Conservation (phyloP, 2,329 filamentous ascomycete species). For the Botrytis fragariae region DNA sequence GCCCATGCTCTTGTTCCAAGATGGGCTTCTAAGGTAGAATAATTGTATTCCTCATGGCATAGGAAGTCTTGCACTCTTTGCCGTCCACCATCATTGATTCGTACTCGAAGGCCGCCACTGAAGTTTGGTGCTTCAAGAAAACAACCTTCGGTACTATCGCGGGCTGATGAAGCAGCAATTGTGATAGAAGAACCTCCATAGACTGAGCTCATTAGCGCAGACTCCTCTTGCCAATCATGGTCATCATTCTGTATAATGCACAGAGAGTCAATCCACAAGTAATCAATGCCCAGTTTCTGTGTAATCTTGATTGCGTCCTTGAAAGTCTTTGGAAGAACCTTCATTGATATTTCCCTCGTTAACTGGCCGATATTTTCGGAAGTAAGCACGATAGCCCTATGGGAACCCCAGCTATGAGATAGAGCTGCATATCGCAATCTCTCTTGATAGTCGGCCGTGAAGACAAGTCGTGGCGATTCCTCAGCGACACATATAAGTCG, state of each 20-base stretch:
- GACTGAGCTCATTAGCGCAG: constrained; percentile 23
- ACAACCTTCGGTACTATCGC: constrained; percentile 3
- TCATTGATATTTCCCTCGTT: not conserved
- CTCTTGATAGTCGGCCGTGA: not conserved
- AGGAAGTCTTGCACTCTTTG: not conserved
- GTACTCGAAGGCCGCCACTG: not conserved
- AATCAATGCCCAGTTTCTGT: constrained; percentile 20
- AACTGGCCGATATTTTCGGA: not conserved
- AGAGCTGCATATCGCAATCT: not conserved
- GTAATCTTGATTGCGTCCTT: constrained; percentile 25
- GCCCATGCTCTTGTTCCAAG: constrained; percentile 4
- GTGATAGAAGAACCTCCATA: constrained; percentile 24
- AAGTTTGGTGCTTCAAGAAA: not conserved
- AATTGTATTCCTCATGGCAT: too few species aligned
- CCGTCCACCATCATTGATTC: not conserved
- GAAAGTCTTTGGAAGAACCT: constrained; percentile 22
- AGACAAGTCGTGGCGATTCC: not conserved
- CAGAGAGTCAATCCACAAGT: not conserved
- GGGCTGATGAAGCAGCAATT: constrained; percentile 25
- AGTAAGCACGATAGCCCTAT: constrained; percentile 2
- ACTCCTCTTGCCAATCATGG: constrained; percentile 29
- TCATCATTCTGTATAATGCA: constrained; percentile 18
- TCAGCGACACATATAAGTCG: not conserved
- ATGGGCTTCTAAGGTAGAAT: not conserved
- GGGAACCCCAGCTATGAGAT: constrained; percentile 20